Conservation (phyloP, 139 green algal species). For the Chlorella sorokiniana region DNA sequence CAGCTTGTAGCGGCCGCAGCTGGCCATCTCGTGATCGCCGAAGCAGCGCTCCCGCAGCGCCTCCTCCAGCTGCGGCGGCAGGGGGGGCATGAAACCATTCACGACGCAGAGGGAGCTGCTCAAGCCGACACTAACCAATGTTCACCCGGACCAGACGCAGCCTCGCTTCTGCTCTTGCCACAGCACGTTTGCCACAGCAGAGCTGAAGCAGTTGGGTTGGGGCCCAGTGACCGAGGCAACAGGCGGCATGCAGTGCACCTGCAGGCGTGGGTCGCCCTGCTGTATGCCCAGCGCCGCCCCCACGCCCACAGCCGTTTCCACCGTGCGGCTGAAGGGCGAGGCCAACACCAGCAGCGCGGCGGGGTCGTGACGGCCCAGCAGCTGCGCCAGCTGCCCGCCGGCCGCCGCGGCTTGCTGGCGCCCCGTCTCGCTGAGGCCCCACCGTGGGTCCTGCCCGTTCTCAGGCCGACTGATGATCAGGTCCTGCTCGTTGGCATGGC, state of each 20-base stretch:
- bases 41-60: constrained; percentile 64
- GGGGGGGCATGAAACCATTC: too few relatives aligned
- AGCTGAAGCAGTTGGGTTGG: too few relatives aligned
- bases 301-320: constrained; percentile 46
- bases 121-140: too few relatives aligned
- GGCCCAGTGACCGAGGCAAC: too few relatives aligned
- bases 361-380: neutral
- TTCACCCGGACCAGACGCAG: too few relatives aligned
- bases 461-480: constrained; percentile 49
- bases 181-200: too few relatives aligned
- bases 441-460: constrained; percentile 43
- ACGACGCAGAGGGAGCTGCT: too few relatives aligned
- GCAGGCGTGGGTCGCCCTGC: neutral
- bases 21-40: constrained; percentile 50
- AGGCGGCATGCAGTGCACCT: constrained; percentile 7
- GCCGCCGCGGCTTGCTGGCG: constrained; percentile 50
- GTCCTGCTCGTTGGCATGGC: constrained; percentile 50
- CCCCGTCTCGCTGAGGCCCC: constrained; percentile 49
- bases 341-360: constrained; percentile 29
- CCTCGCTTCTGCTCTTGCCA: too few relatives aligned
- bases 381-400: constrained; percentile 28
- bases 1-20: constrained; percentile 44
- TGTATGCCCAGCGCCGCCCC: neutral
- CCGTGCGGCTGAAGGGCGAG: constrained; percentile 60
- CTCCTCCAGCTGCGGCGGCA: constrained; percentile 31